Base-by-base conservation (phyloP, 805 yeast species). In the Candida railenensis region DNA sequence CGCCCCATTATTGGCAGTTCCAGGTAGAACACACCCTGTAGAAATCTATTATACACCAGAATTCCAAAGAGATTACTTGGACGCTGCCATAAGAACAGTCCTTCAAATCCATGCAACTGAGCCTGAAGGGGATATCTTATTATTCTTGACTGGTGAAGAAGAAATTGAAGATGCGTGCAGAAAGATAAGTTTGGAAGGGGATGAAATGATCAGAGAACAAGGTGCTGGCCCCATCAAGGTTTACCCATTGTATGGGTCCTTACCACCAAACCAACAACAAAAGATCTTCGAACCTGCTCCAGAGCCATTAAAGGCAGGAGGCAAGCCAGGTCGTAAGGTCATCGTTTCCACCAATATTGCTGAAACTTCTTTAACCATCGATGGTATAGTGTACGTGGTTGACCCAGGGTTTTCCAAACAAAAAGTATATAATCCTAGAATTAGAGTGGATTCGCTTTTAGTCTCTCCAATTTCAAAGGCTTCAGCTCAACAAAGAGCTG, bases 351-450 rank as follows among this genome's bases (percentile, higher is more conserved):
- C 99, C 22, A 92, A 94, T 60, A 94, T 92, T 62, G 99, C 99
- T 14, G 99, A 92, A 73, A 92, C 99, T 1, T 94, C 98, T 30
- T 80, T 92, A 69, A 92, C 99, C 49, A 94, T 92, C 59, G 98
- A 92, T 63, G 98, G 99, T 61, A 87, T 92, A 53, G 98, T 92
- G 5, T 94, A 89, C 61, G 99, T 92, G 40, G 95, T 92, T 44
- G 99, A 92, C 63, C 97, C 98, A 2, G 99, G 99, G 1, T 94
- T 92, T 63, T 86, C 96, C 15, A 92, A 92, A 62, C 97, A 94
- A 67, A 92, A 94, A 59, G 97, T 91, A 48, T 92, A 90, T 70
- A 94, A 92, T 63, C 98, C 99, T 43, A 80, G 97, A 66, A 88
- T 92, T 48, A 80, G 99, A 66, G 97, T 92, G 25, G 97, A 92